Evolutionary conservation across 352 stramenopile genomes (phyloP).

Genomic region (Pythium scleroteichum): DNA sequence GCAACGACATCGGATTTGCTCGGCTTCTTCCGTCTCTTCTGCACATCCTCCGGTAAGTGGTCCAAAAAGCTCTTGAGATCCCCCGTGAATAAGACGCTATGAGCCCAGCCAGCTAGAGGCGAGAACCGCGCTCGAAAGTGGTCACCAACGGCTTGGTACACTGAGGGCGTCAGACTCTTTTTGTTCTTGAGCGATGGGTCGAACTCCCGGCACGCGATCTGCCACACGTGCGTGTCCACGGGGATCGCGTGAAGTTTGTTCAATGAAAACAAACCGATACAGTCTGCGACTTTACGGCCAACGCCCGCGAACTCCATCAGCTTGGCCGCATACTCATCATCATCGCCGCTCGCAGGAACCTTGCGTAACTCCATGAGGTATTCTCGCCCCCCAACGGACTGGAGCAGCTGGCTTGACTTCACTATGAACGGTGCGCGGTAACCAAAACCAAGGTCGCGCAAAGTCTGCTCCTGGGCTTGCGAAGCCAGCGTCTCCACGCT

Average conservation of each 20-base stretch:
- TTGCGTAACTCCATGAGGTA: conserved; percentile 24
- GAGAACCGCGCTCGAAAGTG: conserved; percentile 90
- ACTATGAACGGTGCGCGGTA: conserved; percentile 70
- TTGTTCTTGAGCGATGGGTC: conserved; percentile 32
- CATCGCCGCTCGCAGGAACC: conserved; percentile 5
- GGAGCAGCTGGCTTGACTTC: conserved; percentile 25
- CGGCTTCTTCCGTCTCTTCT: conserved; percentile 14
- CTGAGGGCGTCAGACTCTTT: conserved; percentile 66
- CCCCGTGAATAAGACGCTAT: conserved; percentile 37
- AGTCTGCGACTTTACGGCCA: conserved; percentile 94
- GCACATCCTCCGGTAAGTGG: conserved; percentile 22
- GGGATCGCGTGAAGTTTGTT: conserved; percentile 88
- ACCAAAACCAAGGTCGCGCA: conserved; percentile 76
- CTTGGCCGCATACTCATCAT: conserved; percentile 25
- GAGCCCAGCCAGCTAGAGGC: conserved; percentile 88
- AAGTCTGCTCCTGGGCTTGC: conserved; percentile 61
- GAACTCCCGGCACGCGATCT: conserved; percentile 85
- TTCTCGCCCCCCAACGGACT: conserved; percentile 24
- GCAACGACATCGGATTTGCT: not conserved
- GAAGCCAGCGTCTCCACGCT: conserved; percentile 54
- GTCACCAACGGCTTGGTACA: conserved; percentile 84
- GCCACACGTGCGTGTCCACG: conserved; percentile 94
- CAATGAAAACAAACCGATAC: conserved; percentile 93
- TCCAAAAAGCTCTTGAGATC: conserved; percentile 29
- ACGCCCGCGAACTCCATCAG: conserved; percentile 62